A percentile compares a stretch with the other conserved stretches of the same genome.
Evolutionary conservation across 2,329 filamentous ascomycete genomes (phyloP).

Genomic region (Hypoxylon sp.): DNA sequence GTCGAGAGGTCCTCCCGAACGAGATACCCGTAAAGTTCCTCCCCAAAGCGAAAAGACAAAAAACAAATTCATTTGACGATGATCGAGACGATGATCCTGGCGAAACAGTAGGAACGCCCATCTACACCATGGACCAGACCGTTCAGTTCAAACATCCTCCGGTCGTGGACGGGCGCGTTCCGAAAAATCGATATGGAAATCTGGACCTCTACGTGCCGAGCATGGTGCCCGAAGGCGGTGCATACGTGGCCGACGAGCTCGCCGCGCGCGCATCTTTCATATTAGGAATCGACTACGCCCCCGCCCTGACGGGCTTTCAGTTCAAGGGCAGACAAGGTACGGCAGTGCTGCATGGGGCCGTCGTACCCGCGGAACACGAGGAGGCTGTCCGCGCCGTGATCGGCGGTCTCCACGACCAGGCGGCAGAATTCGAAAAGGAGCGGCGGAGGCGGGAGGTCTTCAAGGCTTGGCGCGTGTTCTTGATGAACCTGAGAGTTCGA

Average conservation of each 20-base stretch:
- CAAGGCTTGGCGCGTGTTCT: conserved; percentile 78
- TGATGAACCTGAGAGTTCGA: conserved; percentile 81
- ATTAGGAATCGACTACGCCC: conserved; percentile 85
- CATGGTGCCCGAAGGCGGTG: conserved; percentile 87
- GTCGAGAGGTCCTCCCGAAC: conserved; percentile 79
- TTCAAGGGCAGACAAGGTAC: conserved; percentile 90
- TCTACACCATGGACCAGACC: conserved; percentile 74
- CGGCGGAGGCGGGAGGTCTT: conserved; percentile 71
- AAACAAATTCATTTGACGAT: conserved; percentile 54
- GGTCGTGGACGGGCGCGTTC: conserved; percentile 78
- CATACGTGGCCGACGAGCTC: conserved; percentile 72
- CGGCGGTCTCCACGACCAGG: conserved; percentile 73
- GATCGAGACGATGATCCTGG: conserved; percentile 52
- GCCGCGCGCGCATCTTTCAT: conserved; percentile 79
- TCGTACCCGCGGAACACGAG: conserved; percentile 77
- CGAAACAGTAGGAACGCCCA: conserved; percentile 63
- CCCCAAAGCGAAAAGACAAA: conserved; percentile 58
- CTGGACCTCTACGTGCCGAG: conserved; percentile 91
- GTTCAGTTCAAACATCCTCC: conserved; percentile 80
- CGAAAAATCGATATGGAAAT: conserved; percentile 94
- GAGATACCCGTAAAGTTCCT: conserved; percentile 87
- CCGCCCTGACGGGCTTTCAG: conserved; percentile 89
- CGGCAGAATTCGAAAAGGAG: conserved; percentile 72
- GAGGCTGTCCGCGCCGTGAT: conserved; percentile 80
- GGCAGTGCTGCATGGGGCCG: conserved; percentile 80